A percentile compares a stretch with the other conserved stretches of the same genome.
These are phyloP conservation scores for Eutrema yunnanense DNA, from an alignment of 345 rosid genomes.

Conservation along the genomic window DNA sequence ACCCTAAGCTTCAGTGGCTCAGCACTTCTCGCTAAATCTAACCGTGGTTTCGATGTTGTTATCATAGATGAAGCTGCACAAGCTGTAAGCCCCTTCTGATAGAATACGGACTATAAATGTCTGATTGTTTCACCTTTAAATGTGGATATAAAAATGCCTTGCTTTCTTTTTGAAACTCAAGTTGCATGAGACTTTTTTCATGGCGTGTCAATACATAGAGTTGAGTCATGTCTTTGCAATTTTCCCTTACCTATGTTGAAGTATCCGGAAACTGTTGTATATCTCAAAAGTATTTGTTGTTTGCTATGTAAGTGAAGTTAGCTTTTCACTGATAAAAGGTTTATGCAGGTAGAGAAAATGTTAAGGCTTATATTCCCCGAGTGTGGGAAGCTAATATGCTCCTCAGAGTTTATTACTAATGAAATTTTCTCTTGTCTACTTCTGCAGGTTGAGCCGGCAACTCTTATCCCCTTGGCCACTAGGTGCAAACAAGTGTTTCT, in stretches of 20 bases:
- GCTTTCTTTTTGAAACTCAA: neutral
- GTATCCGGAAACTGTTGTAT: neutral
- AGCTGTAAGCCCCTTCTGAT: slow-evolving; percentile 57
- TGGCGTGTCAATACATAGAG: neutral
- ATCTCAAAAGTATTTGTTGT: neutral
- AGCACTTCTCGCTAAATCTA: slow-evolving; percentile 54
- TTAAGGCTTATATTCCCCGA: neutral
- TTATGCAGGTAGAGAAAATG: neutral
- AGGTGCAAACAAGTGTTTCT: slow-evolving; percentile 98
- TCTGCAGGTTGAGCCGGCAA: slow-evolving; percentile 87
- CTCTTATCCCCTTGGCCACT: slow-evolving; percentile 84
- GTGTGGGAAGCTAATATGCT: neutral
- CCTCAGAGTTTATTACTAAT: neutral
- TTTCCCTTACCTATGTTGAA: neutral
- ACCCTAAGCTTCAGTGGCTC: slow-evolving; percentile 98
- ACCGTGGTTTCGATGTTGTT: slow-evolving; percentile 83
- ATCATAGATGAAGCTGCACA: slow-evolving; percentile 99
- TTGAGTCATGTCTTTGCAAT: neutral
- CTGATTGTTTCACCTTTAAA: neutral
- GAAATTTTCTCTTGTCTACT: slow-evolving; percentile 8
- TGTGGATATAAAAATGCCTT: neutral
- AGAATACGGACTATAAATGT: neutral
- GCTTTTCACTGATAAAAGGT: neutral
- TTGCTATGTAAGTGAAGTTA: neutral
- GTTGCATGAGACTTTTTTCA: neutral